Percentiles rank a stretch among this genome's conserved stretches.
phyloP scores from a whole-genome alignment of 2,329 filamentous ascomycete species.

The Elsinoe ampelina region DNA sequence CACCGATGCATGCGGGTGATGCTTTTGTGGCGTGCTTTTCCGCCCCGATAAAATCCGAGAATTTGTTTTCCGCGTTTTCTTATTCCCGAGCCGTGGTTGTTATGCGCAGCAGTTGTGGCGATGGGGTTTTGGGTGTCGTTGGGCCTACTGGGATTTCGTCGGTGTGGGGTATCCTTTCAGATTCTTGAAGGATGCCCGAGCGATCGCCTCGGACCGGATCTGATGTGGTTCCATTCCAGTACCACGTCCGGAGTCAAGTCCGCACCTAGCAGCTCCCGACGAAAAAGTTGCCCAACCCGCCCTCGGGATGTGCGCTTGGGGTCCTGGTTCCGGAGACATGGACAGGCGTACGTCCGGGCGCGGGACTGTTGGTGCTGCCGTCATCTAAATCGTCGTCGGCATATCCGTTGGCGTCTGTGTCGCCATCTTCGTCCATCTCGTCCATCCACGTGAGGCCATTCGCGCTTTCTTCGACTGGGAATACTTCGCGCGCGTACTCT shows the following conservation, averaged over 20 bases:
- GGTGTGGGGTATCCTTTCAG: not conserved
- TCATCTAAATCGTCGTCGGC: constrained; percentile 16
- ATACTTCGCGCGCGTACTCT: constrained; percentile 90
- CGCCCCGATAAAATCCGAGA: not conserved
- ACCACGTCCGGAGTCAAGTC: not conserved
- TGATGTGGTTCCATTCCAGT: not conserved
- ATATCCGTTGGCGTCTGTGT: constrained; percentile 17
- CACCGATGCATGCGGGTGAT: not conserved
- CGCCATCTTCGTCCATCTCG: constrained; percentile 16
- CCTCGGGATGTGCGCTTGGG: constrained; percentile 16
- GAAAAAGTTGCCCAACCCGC: constrained; percentile 15
- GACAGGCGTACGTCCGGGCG: constrained; percentile 15
- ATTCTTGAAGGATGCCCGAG: not conserved
- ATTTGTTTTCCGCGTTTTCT: not conserved
- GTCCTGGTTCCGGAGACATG: constrained; percentile 15
- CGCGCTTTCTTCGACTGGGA: constrained; percentile 85
- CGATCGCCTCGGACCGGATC: not conserved
- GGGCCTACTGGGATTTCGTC: not conserved
- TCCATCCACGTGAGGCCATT: constrained; percentile 93
- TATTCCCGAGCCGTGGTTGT: not conserved
- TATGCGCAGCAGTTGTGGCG: not conserved
- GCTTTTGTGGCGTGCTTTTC: not conserved
- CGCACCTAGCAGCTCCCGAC: constrained; percentile 16
- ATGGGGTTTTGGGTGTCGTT: not conserved
- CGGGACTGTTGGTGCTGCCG: constrained; percentile 11